These are phyloP conservation scores for Leccinum truebloodii DNA, from an alignment of 768 basidiomycete species.

Conservation along the genomic window DNA sequence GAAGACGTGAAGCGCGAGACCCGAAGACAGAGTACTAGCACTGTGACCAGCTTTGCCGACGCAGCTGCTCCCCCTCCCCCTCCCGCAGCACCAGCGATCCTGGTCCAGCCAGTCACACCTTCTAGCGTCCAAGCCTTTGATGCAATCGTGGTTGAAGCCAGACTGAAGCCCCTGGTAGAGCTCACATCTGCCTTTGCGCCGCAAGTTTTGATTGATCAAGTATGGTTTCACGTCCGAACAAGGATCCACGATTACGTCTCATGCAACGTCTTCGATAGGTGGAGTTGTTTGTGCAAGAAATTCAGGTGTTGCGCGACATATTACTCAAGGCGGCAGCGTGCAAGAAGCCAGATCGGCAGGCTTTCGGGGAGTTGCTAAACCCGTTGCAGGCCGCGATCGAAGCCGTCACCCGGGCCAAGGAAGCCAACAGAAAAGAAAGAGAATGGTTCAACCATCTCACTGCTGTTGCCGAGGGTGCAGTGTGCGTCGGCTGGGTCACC, in stretches of 20 bases:
- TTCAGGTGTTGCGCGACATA: conserved; percentile 65
- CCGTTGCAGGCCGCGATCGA: conserved; percentile 75
- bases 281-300: conserved; percentile 63
- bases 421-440: conserved; percentile 73
- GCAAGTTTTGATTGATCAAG: conserved; percentile 74
- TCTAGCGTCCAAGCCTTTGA: conserved; percentile 72
- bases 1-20: conserved; percentile 48
- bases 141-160: conserved; percentile 68
- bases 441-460: conserved; percentile 84
- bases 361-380: conserved; percentile 55
- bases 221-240: conserved; percentile 37
- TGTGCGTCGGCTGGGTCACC: conserved; percentile 86
- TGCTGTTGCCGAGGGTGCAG: conserved; percentile 78
- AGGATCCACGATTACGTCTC: conserved; percentile 3
- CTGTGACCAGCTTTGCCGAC: conserved; percentile 28
- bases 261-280: conserved; percentile 47
- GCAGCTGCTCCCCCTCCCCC: conserved; percentile 30
- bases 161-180: conserved; percentile 71
- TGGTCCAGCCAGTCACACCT: conserved; percentile 46
- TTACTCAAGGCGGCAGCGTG: conserved; percentile 69
- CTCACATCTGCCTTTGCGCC: conserved; percentile 72
- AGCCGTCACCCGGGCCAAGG: conserved; percentile 78
- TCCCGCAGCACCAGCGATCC: conserved; percentile 38
- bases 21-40: conserved; percentile 33
- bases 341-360: conserved; percentile 72